Base-by-base conservation (phyloP, 2,329 filamentous ascomycete species). In the Neobulgaria alba region DNA sequence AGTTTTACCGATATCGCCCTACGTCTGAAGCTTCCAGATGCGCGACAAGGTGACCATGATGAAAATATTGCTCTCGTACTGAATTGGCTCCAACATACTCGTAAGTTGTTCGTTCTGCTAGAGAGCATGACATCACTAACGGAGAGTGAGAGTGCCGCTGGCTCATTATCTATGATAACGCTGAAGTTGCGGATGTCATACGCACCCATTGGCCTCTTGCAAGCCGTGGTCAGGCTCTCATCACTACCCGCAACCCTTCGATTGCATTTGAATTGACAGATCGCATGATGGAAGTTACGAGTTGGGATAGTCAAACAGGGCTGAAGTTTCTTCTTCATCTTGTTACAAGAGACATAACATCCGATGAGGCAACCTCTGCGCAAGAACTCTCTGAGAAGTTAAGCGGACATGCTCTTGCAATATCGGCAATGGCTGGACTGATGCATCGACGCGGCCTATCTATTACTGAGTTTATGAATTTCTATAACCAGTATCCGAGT, bases 301-400 rank as follows among this genome's bases (percentile, higher is more conserved):
- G 29, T 15, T 47, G 38, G 41, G 44, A 57, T 33, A 41, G 19
- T 5, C 15, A 41, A 59, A 63, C 39, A 46, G 46, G 30, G 49
- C 55, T 18, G 49, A 55, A 17, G 17, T 45, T 45, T 21, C 21
- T 45, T n/a, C 10, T 41, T 3, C 32, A 35, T 19, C 32, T 30
- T 3, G 15, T 41, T 10, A 18, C 31, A 7, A 19, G 8, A 2
- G 18, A 41, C 20, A 36, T 41, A 5, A 17, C 2, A 4, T 15
- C 21, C 4, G 17, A 32, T 20, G 30, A 40, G n/a, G n/a, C 19
- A 3, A 5, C 16, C 10, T 35, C 32, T 3, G 38, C 38, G 15
- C 10, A 3, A 4, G 20, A 41, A 7, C 21, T 41, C 3, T 41
- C 38, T 7, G 10, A 19, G 8, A 41, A 7, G 15, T 17, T 41